Evolutionary conservation across 805 yeast genomes (phyloP), one percentile per base, ranked within the genome.

Genomic region (Candida tallmaniae): DNA sequence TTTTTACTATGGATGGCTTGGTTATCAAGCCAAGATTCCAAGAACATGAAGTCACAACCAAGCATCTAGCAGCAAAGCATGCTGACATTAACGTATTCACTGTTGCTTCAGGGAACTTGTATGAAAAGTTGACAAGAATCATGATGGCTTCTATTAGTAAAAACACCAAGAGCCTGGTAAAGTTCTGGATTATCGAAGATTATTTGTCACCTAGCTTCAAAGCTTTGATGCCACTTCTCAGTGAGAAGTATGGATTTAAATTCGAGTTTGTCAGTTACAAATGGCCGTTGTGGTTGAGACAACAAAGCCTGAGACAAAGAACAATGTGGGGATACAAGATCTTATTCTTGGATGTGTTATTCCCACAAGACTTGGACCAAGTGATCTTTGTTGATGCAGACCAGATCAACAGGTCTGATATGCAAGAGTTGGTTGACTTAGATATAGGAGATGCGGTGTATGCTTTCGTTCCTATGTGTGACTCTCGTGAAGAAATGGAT

Each of bases 251-350:
- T 49, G 76, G 77, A 1, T 83, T 85, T 50, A 72, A 80, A 31
- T 84, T 80, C 50, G 90, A 87, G 48, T 58, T 87, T 29, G 67
- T 93, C n/a, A 76, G 83, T 1, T 90, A 84, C 56, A 81, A 83
- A 42, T 90, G 98, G 98, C 98, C 98, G 10, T 56, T 66, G 7
- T 90, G 97, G 95, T 64, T 90, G 14, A 71, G 89, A 32, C 70
- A 71, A 3, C 97, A 90, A 58, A 57, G 80, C 23, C 90, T 83
- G 44, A 76, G 76, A 48, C 88, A 81, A 50, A 69, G 96, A 41
- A 77, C 80, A 3, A 76, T 87, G 33, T 85, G 95, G 88, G 95
- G 93, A 4, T 85, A 83, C 52, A 90, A 90, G 55, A 80, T 89
- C 23, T 60, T 90, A 32, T 87, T 90, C 48, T 60, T 88, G 42